Base-by-base conservation (phyloP, 2,329 filamentous ascomycete genomes). In the Calonectria leucothoes region DNA sequence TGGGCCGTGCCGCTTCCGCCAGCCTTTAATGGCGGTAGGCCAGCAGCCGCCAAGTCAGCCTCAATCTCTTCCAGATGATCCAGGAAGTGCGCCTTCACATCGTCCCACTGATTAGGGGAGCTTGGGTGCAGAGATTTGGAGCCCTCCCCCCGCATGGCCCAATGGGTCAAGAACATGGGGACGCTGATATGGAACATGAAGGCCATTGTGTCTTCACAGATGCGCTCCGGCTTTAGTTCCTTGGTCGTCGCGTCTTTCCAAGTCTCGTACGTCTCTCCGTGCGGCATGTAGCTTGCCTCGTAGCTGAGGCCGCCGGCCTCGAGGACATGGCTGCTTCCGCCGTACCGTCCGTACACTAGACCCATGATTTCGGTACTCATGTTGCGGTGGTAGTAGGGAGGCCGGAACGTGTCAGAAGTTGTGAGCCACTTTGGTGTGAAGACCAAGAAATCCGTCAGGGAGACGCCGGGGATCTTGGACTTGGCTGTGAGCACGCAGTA, bases 361-460 rank as follows among this genome's bases (percentile, higher is more conserved):
- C 88, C 89, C 88, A 90, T 89, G 76, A 91, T 86, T 78, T 91
- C 90, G 1, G 88, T 87, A 67, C 89, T 89, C 48, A 87, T 87
- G 82, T 91, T 92, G 64, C 90, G 87, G 81, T 93, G 91, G 82
- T 92, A 93, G 84, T 91, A 93, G 0, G 92, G 92, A 2, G 91
- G 90, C 0, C 91, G 88, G 83, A 92, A 93, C 0, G 91, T 93
- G 70, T 88, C 87, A 55, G 89, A 88, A 0, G 89, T 88, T 2
- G 92, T 90, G 27, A 91, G 87, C 92, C 92, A 94, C 35, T 91
- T 87, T 0, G 92, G 91, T 0, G 91, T 90, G 82, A 94, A 93
- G 82, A 92, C 90, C 69, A 93, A 88, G 76, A 93, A 93, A 83
- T 94, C 92, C 1, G 89, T 89, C 6, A 91, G 82, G 1, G 91